Base-by-base conservation (phyloP, 2,329 filamentous ascomycete genomes). In the Botrytis elliptica region DNA sequence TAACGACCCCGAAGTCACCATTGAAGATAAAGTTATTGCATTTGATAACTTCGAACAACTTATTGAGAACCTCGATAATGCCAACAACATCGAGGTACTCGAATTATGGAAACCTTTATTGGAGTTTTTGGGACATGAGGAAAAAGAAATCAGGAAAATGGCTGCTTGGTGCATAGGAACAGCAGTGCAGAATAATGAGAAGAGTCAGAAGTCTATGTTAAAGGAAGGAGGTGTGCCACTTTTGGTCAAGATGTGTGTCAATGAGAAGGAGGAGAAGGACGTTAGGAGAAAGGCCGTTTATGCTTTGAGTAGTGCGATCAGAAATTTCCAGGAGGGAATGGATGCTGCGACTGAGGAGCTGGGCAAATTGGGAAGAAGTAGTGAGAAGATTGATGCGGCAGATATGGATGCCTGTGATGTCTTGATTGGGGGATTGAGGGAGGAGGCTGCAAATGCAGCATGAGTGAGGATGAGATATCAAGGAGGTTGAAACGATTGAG, bases 1-100 rank as follows among this genome's bases (percentile, higher is more conserved):
- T 29, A 77, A 84, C 1, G 86, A 88, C 78, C 84, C 89, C 14
- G 87, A 91, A 73, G 85, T 92, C 73, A 88, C 89, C 6, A 86
- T 95, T 68, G 91, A 94, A 62, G 89, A 93, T 83, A 94, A 93
- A 82, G 84, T 97, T 71, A 88, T 91, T 74, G 95, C 95, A 55
- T 97, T 97, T 83, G 95, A 97, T 87, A 97, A 98, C 84, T 92
- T 98, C 76, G 95, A 97, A 85, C 93, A 97, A 83, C 86, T 97
- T 74, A 92, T 98, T 79, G 94, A 98, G 85, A 90, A 89, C 76
- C 90, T 98, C 79, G 96, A 99, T 86, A 99, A 99, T 82, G 95
- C 96, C 74, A 99, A 98, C 86, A 97, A 98, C 84, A 88, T 99
- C 78, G 90, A 90, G 77, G 88, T 88, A 42, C 85, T 98, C 33